Percentiles rank a stretch among this genome's conserved stretches.
Conservation (phyloP, 2,329 filamentous ascomycete species). For the Dissoconium aciculare region DNA sequence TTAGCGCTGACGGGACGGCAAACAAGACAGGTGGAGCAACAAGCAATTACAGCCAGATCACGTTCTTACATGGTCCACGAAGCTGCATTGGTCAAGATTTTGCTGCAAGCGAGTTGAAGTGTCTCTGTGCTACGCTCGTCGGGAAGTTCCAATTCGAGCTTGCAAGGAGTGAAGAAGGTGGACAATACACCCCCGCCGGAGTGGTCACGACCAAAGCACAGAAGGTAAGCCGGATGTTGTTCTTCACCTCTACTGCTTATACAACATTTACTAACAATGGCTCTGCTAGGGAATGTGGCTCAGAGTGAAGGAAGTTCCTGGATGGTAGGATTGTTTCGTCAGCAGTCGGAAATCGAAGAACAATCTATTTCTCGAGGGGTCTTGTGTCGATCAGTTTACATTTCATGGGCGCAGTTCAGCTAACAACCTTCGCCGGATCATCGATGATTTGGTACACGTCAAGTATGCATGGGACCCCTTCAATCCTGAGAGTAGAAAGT, state of each 20-base stretch:
- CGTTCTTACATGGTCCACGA: conserved; percentile 44
- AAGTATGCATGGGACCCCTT: no score
- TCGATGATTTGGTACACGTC: no score
- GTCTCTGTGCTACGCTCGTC: conserved; percentile 18
- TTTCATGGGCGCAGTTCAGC: no score
- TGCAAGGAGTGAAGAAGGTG: conserved; percentile 13
- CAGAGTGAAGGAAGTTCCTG: background rate
- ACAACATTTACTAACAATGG: background rate
- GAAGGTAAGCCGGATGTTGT: conserved; percentile 8
- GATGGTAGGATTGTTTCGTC: no score
- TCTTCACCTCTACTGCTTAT: no score
- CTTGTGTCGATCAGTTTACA: no score
- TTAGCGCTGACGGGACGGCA: conserved; percentile 24
- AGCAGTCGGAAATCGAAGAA: no score
- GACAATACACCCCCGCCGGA: conserved; percentile 13
- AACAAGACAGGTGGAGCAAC: conserved; percentile 55
- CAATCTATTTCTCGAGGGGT: no score
- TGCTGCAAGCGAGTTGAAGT: conserved; percentile 32
- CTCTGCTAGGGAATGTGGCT: background rate
- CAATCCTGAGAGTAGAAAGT: no score
- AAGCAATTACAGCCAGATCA: conserved; percentile 29
- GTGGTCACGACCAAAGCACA: conserved; percentile 17
- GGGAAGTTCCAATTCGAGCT: conserved; percentile 15
- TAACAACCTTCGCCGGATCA: no score
- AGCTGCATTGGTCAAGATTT: conserved; percentile 73